phyloP scores from a whole-genome alignment of 495 filamentous ascomycete species.

The Monascus purpureus region DNA sequence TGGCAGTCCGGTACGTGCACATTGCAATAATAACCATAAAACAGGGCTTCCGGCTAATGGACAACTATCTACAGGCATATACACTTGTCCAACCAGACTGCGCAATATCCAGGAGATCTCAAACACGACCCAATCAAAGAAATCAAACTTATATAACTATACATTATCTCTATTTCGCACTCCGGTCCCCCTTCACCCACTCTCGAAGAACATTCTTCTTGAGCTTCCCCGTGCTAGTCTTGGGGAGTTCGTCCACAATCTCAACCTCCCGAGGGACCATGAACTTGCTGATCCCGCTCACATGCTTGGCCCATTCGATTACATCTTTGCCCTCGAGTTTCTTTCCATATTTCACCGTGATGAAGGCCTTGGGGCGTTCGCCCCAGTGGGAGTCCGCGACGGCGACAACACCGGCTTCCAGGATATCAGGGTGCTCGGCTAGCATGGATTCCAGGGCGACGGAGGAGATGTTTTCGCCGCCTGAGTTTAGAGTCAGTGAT shows the following conservation, averaged over 20 bases:
- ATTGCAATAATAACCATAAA: too few species aligned
- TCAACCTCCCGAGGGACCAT: slow-evolving; percentile 95
- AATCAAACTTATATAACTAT: too few species aligned
- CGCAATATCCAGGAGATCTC: too few species aligned
- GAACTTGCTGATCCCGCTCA: slow-evolving; percentile 72
- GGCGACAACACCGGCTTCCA: slow-evolving; percentile 86
- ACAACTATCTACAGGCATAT: too few species aligned
- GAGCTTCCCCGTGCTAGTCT: slow-evolving; percentile 93
- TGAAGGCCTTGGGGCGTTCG: slow-evolving; percentile 83
- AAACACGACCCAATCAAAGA: too few species aligned
- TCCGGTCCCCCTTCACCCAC: slow-evolving; percentile 63
- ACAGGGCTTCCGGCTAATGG: too few species aligned
- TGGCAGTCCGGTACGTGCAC: too few species aligned
- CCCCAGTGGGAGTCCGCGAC: slow-evolving; percentile 87
- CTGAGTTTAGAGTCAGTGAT: slow-evolving; percentile 24
- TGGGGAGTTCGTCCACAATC: slow-evolving; percentile 74
- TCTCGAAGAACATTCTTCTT: slow-evolving; percentile 87
- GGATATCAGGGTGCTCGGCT: slow-evolving; percentile 72
- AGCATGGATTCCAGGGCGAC: slow-evolving; percentile 87
- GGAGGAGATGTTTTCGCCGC: slow-evolving; percentile 93
- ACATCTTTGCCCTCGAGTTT: slow-evolving; percentile 52
- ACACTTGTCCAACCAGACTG: too few species aligned
- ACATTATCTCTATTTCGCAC: too few species aligned
- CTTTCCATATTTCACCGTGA: slow-evolving; percentile 60
- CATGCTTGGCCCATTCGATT: slow-evolving; percentile 71